phyloP scores from a whole-genome alignment of 2,329 filamentous ascomycete species.

The Pseudogymnoascus sp. region DNA sequence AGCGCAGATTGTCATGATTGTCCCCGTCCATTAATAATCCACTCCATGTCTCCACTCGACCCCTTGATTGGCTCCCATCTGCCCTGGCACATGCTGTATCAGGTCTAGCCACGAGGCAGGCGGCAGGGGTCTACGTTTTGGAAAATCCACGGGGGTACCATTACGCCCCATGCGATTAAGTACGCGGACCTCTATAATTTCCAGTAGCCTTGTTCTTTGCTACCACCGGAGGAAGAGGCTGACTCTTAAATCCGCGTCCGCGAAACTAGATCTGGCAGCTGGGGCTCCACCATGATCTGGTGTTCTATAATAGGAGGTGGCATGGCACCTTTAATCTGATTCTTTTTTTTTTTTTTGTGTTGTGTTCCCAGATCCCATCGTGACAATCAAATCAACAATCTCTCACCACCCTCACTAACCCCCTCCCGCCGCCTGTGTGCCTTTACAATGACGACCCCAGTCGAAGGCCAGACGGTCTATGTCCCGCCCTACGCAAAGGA shows the following conservation, averaged over 20 bases:
- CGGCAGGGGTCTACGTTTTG: neutral
- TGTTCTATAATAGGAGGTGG: conserved; percentile 1
- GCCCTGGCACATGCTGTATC: neutral
- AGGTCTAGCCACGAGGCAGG: neutral
- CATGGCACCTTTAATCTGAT: neutral
- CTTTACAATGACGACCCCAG: neutral
- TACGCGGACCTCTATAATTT: neutral
- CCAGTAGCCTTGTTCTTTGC: neutral
- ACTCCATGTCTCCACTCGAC: neutral
- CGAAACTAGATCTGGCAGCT: neutral
- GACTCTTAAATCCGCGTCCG: neutral
- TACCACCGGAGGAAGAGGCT: neutral
- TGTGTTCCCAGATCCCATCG: neutral
- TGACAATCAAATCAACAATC: neutral
- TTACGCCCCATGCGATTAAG: too few relatives aligned
- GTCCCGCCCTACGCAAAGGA: neutral
- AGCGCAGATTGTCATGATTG: neutral
- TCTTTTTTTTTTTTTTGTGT: neutral
- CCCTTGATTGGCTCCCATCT: neutral
- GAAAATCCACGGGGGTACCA: too few relatives aligned
- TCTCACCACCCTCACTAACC: too few relatives aligned
- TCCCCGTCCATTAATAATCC: neutral
- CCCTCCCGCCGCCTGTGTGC: neutral
- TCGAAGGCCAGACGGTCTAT: neutral
- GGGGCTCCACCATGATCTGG: neutral